A percentile compares a stretch with the other conserved stretches of the same genome.
phyloP scores from a whole-genome alignment of 768 basidiomycete species.

The Melanogaster broomeanus region DNA sequence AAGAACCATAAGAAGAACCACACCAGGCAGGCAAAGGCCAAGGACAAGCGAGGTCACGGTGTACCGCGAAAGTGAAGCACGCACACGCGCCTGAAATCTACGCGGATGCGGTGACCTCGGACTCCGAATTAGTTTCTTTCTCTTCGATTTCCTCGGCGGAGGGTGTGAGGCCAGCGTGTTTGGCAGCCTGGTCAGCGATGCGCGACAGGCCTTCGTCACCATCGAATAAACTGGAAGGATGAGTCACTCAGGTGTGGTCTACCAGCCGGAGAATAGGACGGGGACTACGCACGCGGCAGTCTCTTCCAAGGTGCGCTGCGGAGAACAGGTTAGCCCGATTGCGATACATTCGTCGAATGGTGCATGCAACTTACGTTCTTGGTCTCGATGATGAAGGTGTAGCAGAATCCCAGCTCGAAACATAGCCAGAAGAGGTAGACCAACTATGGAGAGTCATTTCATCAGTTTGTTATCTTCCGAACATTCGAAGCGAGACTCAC shows the following conservation, averaged over 20 bases:
- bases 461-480: neutral
- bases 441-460: neutral
- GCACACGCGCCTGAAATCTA: no score
- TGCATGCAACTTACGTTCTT: slow-evolving; percentile 27
- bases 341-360: neutral
- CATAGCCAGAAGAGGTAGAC: slow-evolving; percentile 42
- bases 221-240: slow-evolving; percentile 13
- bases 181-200: neutral
- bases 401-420: slow-evolving; percentile 43
- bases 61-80: no score
- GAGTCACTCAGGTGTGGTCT: neutral
- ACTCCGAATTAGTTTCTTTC: slow-evolving; percentile 1
- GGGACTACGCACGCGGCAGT: slow-evolving; percentile 16
- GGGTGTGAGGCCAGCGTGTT: neutral
- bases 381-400: slow-evolving; percentile 39
- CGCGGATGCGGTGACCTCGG: neutral
- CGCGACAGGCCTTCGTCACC: neutral
- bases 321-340: neutral
- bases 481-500: slow-evolving; percentile 21
- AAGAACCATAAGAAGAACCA: no score
- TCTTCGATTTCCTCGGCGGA: slow-evolving; percentile 2
- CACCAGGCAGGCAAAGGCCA: no score
- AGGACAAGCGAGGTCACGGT: no score
- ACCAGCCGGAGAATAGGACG: no score
- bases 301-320: slow-evolving; percentile 19